phyloP scores from a whole-genome alignment of 2,329 filamentous ascomycete species.

The Tolypocladium endophyticum region DNA sequence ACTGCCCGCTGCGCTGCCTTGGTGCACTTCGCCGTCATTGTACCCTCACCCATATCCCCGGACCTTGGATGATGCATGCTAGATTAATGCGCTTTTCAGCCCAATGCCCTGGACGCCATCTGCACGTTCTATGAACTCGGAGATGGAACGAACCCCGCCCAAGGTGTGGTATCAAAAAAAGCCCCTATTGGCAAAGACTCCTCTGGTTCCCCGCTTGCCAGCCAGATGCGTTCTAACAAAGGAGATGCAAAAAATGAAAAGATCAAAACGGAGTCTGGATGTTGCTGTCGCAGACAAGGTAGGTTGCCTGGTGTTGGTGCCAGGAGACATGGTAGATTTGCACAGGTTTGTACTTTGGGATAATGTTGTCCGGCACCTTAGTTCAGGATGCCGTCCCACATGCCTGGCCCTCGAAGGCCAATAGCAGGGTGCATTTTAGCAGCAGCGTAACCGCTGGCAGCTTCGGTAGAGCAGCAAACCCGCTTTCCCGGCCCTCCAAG shows the following conservation, averaged over 20 bases:
- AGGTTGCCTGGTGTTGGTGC: conserved; percentile 1
- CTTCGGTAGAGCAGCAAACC: conserved; percentile 55
- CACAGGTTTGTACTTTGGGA: background rate
- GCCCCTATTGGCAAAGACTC: conserved; percentile 16
- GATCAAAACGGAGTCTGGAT: conserved; percentile 1
- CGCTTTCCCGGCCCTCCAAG: conserved; percentile 48
- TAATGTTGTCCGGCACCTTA: conserved; percentile 16
- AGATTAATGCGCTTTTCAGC: conserved; percentile 29
- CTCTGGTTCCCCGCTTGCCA: conserved; percentile 15
- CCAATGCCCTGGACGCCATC: conserved; percentile 19
- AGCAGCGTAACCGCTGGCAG: conserved; percentile 34
- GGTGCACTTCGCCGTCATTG: conserved; percentile 7
- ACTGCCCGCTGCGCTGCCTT: conserved; percentile 2
- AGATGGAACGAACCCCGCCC: conserved; percentile 12
- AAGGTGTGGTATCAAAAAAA: conserved; percentile 17
- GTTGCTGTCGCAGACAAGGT: conserved; percentile 1
- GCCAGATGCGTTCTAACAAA: conserved; percentile 11
- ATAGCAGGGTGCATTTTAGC: conserved; percentile 37
- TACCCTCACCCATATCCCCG: conserved; percentile 15
- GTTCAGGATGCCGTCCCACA: conserved; percentile 57
- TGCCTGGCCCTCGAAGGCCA: conserved; percentile 45
- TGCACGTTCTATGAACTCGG: conserved; percentile 20
- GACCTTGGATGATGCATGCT: conserved; percentile 31
- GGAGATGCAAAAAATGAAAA: conserved; percentile 9
- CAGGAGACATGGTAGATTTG: background rate